These are phyloP conservation scores for Pseudogymnoascus sp. DNA, from an alignment of 2,329 filamentous ascomycete genomes.

Conservation along the genomic window DNA sequence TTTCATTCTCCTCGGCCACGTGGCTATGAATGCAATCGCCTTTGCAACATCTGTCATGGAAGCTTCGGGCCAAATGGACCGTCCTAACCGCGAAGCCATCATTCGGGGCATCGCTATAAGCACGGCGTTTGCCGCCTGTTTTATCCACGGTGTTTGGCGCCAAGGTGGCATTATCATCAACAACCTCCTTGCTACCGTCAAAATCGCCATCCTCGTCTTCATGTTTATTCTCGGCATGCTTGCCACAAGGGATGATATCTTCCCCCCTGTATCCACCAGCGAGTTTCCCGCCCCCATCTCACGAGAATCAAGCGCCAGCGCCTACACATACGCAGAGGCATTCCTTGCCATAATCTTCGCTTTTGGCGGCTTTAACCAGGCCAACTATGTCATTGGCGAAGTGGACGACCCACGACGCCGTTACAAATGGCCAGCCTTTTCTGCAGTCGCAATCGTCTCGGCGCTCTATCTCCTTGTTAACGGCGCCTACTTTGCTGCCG, in stretches of 20 bases:
- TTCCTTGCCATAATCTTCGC: conserved; percentile 39
- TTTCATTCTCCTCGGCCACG: conserved; percentile 35
- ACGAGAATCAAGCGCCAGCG: not conserved
- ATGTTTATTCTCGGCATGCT: conserved; percentile 35
- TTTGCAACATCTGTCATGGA: conserved; percentile 37
- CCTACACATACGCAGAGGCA: conserved; percentile 31
- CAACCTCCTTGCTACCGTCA: conserved; percentile 43
- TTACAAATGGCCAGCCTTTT: conserved; percentile 31
- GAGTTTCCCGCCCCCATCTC: not conserved
- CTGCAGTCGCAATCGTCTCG: conserved; percentile 28
- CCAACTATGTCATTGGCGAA: conserved; percentile 37
- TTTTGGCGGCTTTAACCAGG: conserved; percentile 37
- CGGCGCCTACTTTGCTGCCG: conserved; percentile 37
- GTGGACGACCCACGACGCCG: conserved; percentile 32
- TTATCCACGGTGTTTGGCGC: conserved; percentile 42
- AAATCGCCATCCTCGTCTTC: conserved; percentile 40
- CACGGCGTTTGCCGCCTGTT: conserved; percentile 36
- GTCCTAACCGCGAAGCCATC: conserved; percentile 19
- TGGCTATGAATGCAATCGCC: conserved; percentile 41
- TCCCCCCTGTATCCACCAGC: conserved; percentile 6
- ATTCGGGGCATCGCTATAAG: conserved; percentile 42
- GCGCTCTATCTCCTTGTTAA: conserved; percentile 35
- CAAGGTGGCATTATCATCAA: conserved; percentile 44
- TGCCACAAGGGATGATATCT: not conserved
- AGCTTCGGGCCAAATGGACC: conserved; percentile 28